phyloP scores from a whole-genome alignment of 805 yeast genomes.

The Isabelozyma rhagii region DNA sequence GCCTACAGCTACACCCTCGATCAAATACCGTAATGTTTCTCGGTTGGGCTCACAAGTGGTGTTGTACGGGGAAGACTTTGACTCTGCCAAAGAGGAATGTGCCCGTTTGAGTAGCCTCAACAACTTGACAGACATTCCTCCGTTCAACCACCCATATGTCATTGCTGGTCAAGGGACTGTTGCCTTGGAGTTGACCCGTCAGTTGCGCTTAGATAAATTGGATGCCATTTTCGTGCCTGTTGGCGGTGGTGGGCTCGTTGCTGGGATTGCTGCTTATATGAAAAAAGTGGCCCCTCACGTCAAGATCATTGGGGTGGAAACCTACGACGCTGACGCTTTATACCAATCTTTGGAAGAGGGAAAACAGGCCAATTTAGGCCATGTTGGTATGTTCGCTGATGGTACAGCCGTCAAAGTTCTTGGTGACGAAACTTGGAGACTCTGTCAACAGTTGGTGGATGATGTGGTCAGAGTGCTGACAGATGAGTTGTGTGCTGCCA shows the following conservation, averaged over 20 bases:
- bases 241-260: conserved; percentile 96
- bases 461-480: conserved; percentile 83
- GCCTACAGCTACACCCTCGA: conserved; percentile 97
- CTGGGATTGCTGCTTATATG: conserved; percentile 87
- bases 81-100: conserved; percentile 92
- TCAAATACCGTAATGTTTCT: conserved; percentile 87
- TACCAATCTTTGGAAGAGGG: conserved; percentile 61
- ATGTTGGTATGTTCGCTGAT: conserved; percentile 97
- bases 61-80: conserved; percentile 89
- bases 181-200: conserved; percentile 89
- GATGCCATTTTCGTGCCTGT: conserved; percentile 88
- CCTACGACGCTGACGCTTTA: conserved; percentile 93
- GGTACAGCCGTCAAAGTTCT: conserved; percentile 93
- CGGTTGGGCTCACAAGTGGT: conserved; percentile 94
- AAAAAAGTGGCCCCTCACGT: conserved; percentile 98
- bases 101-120: conserved; percentile 62
- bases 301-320: conserved; percentile 92
- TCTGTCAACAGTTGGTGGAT: conserved; percentile 77
- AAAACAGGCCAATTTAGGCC: conserved; percentile 52
- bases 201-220: conserved; percentile 70
- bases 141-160: conserved; percentile 96
- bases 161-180: conserved; percentile 99
- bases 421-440: conserved; percentile 89
- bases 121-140: conserved; percentile 89
- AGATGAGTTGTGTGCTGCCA: conserved; percentile 94